Evolutionary conservation across 2,329 filamentous ascomycete genomes (phyloP).

Genomic region (Alternaria infectoria): DNA sequence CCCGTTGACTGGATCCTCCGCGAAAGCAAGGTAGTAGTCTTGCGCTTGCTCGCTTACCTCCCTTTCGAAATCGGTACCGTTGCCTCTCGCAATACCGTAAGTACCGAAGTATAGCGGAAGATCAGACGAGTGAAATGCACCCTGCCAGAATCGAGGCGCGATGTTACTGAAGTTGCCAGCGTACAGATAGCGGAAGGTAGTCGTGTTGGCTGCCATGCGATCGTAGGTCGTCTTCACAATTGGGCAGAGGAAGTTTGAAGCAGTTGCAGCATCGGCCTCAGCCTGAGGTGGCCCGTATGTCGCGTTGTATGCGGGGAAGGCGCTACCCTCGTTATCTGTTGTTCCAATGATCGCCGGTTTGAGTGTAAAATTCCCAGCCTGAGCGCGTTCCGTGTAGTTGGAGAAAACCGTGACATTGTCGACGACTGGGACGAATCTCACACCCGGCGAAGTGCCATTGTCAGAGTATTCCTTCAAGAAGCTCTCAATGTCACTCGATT

Average conservation of each 20-base stretch:
- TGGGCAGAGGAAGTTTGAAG: conserved; percentile 38
- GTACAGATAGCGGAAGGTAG: conserved; percentile 49
- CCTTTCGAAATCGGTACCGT: conserved; percentile 37
- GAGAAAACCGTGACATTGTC: conserved; percentile 43
- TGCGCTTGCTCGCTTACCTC: conserved; percentile 46
- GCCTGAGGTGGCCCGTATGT: conserved; percentile 34
- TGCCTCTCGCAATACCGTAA: conserved; percentile 32
- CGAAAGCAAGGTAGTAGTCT: conserved; percentile 47
- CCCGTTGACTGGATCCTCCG: conserved; percentile 37
- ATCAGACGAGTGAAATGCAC: conserved; percentile 46
- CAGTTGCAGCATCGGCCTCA: conserved; percentile 25
- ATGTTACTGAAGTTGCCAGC: conserved; percentile 47
- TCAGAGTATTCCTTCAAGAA: conserved; percentile 42
- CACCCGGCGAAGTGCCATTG: conserved; percentile 27
- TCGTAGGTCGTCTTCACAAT: conserved; percentile 33
- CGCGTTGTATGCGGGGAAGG: conserved; percentile 42
- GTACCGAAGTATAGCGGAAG: conserved; percentile 48
- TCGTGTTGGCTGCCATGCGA: conserved; percentile 29
- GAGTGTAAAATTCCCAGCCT: conserved; percentile 34
- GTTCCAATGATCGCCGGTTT: conserved; percentile 48
- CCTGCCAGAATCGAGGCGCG: conserved; percentile 42
- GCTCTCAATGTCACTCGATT: conserved; percentile 34
- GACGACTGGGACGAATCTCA: conserved; percentile 37
- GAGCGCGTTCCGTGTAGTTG: conserved; percentile 43
- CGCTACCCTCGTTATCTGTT: conserved; percentile 42